phyloP scores from a whole-genome alignment of 1,284 basidiomycete genomes.

The Cryptococcus amylolentus region DNA sequence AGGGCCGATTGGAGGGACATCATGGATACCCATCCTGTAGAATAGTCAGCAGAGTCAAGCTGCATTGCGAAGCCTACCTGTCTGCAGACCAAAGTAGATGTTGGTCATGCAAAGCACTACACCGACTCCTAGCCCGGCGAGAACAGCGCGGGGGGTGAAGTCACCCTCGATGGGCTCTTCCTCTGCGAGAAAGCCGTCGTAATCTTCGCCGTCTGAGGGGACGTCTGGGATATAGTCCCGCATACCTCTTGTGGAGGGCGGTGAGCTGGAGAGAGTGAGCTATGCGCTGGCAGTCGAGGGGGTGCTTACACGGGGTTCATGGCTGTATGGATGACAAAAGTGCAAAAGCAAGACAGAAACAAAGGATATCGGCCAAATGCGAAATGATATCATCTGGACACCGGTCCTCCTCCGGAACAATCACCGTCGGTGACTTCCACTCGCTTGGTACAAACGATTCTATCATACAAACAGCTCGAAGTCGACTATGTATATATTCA shows the following conservation, averaged over 20 bases:
- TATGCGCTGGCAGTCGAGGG: not conserved
- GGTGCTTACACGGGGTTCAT: conserved; percentile 20
- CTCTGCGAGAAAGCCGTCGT: conserved; percentile 14
- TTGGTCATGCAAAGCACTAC: conserved; percentile 49
- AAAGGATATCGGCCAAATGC: not conserved
- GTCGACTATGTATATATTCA: not conserved
- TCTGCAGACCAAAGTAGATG: conserved; percentile 51
- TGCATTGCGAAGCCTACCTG: conserved; percentile 25
- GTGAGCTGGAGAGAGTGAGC: conserved; percentile 14
- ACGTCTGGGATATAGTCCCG: conserved; percentile 14
- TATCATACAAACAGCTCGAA: not conserved
- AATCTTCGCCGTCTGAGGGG: conserved; percentile 16
- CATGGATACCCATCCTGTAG: conserved; percentile 54
- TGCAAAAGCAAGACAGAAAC: not conserved
- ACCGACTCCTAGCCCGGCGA: conserved; percentile 46
- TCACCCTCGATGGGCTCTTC: conserved; percentile 35
- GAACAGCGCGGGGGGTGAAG: conserved; percentile 46
- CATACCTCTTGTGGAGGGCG: conserved; percentile 17
- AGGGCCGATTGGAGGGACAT: conserved; percentile 93
- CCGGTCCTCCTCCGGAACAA: not conserved
- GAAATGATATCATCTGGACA: not conserved
- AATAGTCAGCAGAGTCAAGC: not conserved
- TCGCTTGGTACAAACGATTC: too few relatives aligned
- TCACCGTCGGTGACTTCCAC: not conserved
- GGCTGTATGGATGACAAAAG: not conserved